Evolutionary conservation across 2,329 filamentous ascomycete species (phyloP), one percentile per base, ranked within the genome.

Genomic region (Tolypocladium endophyticum): DNA sequence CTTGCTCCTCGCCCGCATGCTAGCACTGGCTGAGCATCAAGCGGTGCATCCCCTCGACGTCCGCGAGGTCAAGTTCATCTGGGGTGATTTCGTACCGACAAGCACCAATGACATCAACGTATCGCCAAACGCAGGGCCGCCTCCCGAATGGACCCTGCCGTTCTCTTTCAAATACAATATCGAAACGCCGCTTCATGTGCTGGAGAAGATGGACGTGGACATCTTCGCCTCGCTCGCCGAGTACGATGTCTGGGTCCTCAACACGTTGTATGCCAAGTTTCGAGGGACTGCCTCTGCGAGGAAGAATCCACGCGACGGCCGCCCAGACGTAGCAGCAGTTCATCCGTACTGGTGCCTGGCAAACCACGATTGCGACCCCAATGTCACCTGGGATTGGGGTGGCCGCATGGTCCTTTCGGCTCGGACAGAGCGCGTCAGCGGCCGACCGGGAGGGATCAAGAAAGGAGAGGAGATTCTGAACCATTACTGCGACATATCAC

Each of bases 281-380:
- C 85, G 94, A 30, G 94, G 91, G 58, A 96, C 92, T 0, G 94
- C 94, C 0, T 96, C 91, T 2, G 93, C 92, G 5, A 84, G 90
- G 45, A 87, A 94, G 65, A 91, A 84, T 62, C 81, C 81, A 0
- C 83, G 83, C 66, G 89, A 93, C 63, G 90, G 92, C 3, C 85
- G 90, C 12, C 93, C 94, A 0, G 94, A 97, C 68, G 88, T 96
- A 5, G 91, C 90, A 35, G 93, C 93, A 35, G 92, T 97, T 35
- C 92, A 97, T 74, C 92, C 93, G 2, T 85, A 96, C 66, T 99
- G 94, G 92, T 97, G 92, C 74, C 80, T 97, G 36, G 92, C 93
- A 35, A 99, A 99, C 69, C 94, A 99, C 72, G 91, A 92, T 71
- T 99, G 94, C 74, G 87, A 96, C 70, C 94, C 94, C 11, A 97